Conservation (phyloP, 306 rosid genomes). For the Nissolia schottii region DNA sequence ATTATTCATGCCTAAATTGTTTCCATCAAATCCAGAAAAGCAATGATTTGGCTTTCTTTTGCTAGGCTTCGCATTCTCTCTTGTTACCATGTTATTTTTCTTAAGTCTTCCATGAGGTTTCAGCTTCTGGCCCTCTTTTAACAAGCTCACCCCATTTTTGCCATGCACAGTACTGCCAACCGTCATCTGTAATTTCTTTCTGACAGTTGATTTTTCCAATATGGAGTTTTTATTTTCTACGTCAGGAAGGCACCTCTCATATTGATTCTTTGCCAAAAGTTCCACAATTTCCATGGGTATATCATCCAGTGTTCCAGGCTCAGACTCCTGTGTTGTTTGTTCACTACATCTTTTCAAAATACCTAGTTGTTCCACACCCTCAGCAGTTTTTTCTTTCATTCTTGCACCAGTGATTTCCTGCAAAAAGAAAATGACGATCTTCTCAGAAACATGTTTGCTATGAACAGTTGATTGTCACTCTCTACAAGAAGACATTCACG, state of each 20-base stretch:
- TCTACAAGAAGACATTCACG: background rate
- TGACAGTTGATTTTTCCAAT: constrained; percentile 36
- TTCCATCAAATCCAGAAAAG: constrained; percentile 40
- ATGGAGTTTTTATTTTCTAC: constrained; percentile 33
- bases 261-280: constrained; percentile 82
- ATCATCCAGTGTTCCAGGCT: constrained; percentile 62
- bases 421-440: constrained; percentile 11
- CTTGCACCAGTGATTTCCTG: constrained; percentile 49
- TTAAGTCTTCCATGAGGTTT: constrained; percentile 39
- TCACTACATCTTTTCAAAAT: constrained; percentile 34
- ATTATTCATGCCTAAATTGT: constrained; percentile 29
- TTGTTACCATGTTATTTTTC: constrained; percentile 25
- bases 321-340: constrained; percentile 39
- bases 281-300: constrained; percentile 94
- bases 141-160: constrained; percentile 38
- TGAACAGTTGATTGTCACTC: background rate
- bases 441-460: background rate
- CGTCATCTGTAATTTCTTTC: constrained; percentile 39
- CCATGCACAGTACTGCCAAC: constrained; percentile 30
- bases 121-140: constrained; percentile 43
- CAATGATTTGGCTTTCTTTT: constrained; percentile 45
- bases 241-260: constrained; percentile 69
- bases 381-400: constrained; percentile 26
- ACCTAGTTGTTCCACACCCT: constrained; percentile 25
- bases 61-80: constrained; percentile 41